phyloP scores from a whole-genome alignment of 2,329 filamentous ascomycete genomes.

The Epicoccum sorghinum region DNA sequence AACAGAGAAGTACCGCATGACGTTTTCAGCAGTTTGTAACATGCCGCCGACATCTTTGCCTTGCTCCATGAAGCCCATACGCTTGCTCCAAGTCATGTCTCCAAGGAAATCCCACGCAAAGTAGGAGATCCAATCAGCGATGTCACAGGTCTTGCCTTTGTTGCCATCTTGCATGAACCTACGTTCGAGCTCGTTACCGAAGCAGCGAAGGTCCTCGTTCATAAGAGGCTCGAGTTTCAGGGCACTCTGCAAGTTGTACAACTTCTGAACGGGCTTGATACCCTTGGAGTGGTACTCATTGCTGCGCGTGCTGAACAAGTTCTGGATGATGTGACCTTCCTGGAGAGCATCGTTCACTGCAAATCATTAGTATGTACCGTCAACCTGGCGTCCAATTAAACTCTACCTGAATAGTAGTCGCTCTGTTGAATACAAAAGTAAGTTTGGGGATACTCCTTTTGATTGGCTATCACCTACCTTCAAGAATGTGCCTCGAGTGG shows the following conservation, averaged over 20 bases:
- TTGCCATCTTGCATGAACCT: constrained; percentile 35
- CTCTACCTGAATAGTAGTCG: constrained; percentile 32
- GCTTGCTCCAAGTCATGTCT: constrained; percentile 50
- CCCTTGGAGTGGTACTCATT: constrained; percentile 35
- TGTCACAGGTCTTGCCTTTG: constrained; percentile 36
- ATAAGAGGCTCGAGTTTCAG: constrained; percentile 37
- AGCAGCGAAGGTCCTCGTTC: constrained; percentile 28
- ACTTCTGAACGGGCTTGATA: constrained; percentile 38
- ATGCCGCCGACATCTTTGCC: constrained; percentile 48
- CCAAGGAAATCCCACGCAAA: constrained; percentile 45
- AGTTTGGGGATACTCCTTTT: neutral
- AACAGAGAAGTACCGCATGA: constrained; percentile 35
- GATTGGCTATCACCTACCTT: constrained; percentile 26
- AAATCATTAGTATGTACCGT: neutral
- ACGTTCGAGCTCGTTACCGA: constrained; percentile 34
- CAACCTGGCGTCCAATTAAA: neutral
- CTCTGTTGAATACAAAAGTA: constrained; percentile 22
- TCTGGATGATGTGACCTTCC: constrained; percentile 36
- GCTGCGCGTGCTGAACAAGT: constrained; percentile 42
- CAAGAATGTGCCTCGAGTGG: constrained; percentile 38
- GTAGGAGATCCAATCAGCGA: constrained; percentile 42
- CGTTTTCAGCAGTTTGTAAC: constrained; percentile 45
- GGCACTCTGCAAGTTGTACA: constrained; percentile 34
- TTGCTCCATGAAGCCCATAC: constrained; percentile 52
- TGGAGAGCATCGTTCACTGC: constrained; percentile 42